A percentile compares a stretch with the other conserved stretches of the same genome.
Conservation (phyloP, 2,329 filamentous ascomycete species). For the Huntiella savannae region DNA sequence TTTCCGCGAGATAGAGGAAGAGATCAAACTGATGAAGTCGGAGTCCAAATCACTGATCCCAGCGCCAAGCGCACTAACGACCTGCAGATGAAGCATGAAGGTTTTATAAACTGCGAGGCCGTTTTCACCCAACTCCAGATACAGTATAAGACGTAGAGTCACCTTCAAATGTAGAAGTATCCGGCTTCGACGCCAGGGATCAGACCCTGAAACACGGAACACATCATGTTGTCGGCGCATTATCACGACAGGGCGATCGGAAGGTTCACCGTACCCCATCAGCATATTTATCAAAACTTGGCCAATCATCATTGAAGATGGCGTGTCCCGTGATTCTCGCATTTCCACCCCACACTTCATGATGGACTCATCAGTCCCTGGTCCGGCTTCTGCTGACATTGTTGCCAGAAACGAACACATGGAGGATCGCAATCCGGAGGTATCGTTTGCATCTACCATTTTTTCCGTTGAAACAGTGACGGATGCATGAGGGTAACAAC, state of each 20-base stretch:
- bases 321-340: constrained; percentile 29
- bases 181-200: constrained; percentile 32
- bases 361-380: constrained; percentile 13
- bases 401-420: constrained; percentile 13
- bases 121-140: background rate
- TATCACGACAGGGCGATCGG: constrained; percentile 17
- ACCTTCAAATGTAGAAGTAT: constrained; percentile 37
- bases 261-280: constrained; percentile 17
- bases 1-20: too few relatives aligned
- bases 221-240: constrained; percentile 38
- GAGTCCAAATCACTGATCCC: too few relatives aligned
- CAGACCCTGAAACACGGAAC: constrained; percentile 18
- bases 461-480: constrained; percentile 1
- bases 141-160: constrained; percentile 22
- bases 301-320: constrained; percentile 30
- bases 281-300: constrained; percentile 26
- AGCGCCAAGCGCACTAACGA: too few relatives aligned
- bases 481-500: constrained; percentile 16
- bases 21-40: too few relatives aligned
- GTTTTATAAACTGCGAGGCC: constrained; percentile 25
- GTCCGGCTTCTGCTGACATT: constrained; percentile 16
- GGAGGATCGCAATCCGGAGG: too few relatives aligned
- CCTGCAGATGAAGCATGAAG: constrained; percentile 29
- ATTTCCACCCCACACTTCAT: constrained; percentile 20
- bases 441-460: too few relatives aligned